A percentile compares a stretch with the other conserved stretches of the same genome.
These are phyloP conservation scores for Fusarium ramigenum DNA, from an alignment of 2,329 filamentous ascomycete species.

Conservation along the genomic window DNA sequence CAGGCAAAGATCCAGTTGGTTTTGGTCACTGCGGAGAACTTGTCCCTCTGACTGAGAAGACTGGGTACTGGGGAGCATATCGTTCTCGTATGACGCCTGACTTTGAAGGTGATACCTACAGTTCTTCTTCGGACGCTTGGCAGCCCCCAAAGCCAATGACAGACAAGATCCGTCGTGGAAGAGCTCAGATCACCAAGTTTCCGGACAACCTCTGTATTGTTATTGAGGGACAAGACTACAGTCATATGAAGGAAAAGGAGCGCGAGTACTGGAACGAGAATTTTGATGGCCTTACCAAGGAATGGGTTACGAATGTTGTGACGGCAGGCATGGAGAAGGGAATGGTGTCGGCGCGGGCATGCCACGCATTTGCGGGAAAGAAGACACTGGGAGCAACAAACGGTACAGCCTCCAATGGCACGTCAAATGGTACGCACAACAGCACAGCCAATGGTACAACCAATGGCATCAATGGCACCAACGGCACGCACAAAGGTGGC, in stretches of 20 bases:
- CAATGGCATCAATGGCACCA: neutral
- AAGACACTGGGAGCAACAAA: neutral
- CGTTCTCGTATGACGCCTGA: neutral
- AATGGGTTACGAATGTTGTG: neutral
- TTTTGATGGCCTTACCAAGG: neutral
- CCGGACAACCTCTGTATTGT: neutral
- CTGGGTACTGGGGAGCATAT: slow-evolving; percentile 4
- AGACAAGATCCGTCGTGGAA: neutral
- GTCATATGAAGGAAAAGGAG: neutral
- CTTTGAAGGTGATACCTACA: neutral
- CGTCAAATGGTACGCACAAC: neutral
- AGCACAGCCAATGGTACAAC: neutral
- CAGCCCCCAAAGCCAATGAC: neutral
- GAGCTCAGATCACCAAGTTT: neutral
- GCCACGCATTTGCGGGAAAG: neutral
- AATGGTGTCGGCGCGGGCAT: neutral
- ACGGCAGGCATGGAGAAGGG: neutral
- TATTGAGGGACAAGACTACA: neutral
- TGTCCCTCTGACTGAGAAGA: neutral
- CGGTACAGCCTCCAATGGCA: neutral
- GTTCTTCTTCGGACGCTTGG: neutral
- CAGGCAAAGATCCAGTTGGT: neutral
- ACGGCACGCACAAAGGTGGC: neutral
- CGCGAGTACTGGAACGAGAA: neutral
- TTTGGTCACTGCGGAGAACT: neutral